Percentiles rank a stretch among this genome's conserved stretches.
Conservation (phyloP, 2,329 filamentous ascomycete species). For the Plenodomus lindquistii region DNA sequence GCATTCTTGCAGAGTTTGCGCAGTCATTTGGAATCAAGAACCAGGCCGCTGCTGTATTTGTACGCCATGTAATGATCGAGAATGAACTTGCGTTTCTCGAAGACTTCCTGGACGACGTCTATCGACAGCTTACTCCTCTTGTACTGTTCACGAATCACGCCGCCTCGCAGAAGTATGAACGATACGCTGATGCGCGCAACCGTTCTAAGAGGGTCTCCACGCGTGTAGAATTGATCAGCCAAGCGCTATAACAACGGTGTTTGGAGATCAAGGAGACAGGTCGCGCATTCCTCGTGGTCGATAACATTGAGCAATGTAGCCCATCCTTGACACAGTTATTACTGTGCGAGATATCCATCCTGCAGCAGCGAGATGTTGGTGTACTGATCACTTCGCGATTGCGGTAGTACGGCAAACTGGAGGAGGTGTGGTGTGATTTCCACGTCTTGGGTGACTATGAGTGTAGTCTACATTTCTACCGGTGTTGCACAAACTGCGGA, state of each 20-base stretch:
- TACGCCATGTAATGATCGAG: slow-evolving; percentile 3
- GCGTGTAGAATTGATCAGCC: background rate
- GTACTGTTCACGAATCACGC: background rate
- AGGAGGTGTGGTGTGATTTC: slow-evolving; percentile 12
- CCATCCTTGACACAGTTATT: slow-evolving; percentile 15
- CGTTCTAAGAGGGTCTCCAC: background rate
- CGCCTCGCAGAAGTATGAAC: slow-evolving; percentile 1
- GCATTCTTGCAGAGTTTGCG: background rate
- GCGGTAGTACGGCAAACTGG: slow-evolving; percentile 10
- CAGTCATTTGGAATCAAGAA: background rate
- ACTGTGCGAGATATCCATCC: slow-evolving; percentile 10
- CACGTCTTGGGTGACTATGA: slow-evolving; percentile 4
- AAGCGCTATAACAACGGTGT: background rate
- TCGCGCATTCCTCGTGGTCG: slow-evolving; percentile 20
- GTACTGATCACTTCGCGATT: slow-evolving; percentile 22
- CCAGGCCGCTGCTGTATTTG: slow-evolving; percentile 2
- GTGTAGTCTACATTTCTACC: slow-evolving; percentile 1
- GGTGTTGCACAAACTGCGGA: background rate
- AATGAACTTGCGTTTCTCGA: slow-evolving; percentile 10
- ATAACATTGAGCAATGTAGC: slow-evolving; percentile 22
- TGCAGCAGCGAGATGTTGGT: slow-evolving; percentile 10
- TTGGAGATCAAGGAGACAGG: slow-evolving; percentile 5
- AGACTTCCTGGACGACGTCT: slow-evolving; percentile 10
- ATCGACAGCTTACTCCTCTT: slow-evolving; percentile 2
- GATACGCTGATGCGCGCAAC: slow-evolving; percentile 4